Conservation (phyloP, 2,329 filamentous ascomycete species). For the Pseudocercospora macadamiae region DNA sequence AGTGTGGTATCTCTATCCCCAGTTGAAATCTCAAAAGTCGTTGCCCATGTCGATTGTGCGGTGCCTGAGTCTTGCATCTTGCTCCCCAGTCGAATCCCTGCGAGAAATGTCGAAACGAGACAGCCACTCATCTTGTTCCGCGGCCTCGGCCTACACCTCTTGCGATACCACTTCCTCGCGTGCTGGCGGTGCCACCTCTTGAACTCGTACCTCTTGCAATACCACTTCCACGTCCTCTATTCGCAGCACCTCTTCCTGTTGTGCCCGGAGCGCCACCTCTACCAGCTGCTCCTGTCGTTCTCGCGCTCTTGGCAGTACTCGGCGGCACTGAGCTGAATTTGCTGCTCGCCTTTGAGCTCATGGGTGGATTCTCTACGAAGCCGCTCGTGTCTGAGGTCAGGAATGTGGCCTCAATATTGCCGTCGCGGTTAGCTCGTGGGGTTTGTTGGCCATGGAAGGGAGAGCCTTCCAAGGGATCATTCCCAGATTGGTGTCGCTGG, state of each 20-base stretch:
- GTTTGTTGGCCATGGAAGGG: constrained; percentile 27
- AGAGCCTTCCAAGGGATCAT: constrained; percentile 26
- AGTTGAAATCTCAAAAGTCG: too few species aligned
- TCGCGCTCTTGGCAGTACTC: constrained; percentile 18
- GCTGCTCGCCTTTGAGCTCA: constrained; percentile 52
- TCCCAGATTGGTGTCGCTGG: constrained; percentile 56
- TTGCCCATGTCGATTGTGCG: not conserved
- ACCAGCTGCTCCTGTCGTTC: constrained; percentile 38
- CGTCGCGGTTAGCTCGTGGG: constrained; percentile 18
- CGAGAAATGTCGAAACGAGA: too few species aligned
- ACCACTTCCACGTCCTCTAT: constrained; percentile 33
- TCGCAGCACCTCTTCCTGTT: constrained; percentile 17
- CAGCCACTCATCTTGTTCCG: constrained; percentile 32
- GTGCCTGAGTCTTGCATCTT: too few species aligned
- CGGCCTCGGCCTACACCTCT: constrained; percentile 38
- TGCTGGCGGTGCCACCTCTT: constrained; percentile 33
- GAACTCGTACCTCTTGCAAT: constrained; percentile 35
- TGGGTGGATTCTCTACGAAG: constrained; percentile 73
- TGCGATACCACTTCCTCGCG: constrained; percentile 32
- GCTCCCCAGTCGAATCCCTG: too few species aligned
- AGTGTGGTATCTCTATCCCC: not conserved
- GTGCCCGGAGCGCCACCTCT: constrained; percentile 33
- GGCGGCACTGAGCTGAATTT: constrained; percentile 28
- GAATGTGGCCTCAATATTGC: constrained; percentile 75
- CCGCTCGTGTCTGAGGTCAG: constrained; percentile 92